These are phyloP conservation scores for Prototheca wickerhamii DNA, from an alignment of 163 green algal genomes.

Conservation along the genomic window DNA sequence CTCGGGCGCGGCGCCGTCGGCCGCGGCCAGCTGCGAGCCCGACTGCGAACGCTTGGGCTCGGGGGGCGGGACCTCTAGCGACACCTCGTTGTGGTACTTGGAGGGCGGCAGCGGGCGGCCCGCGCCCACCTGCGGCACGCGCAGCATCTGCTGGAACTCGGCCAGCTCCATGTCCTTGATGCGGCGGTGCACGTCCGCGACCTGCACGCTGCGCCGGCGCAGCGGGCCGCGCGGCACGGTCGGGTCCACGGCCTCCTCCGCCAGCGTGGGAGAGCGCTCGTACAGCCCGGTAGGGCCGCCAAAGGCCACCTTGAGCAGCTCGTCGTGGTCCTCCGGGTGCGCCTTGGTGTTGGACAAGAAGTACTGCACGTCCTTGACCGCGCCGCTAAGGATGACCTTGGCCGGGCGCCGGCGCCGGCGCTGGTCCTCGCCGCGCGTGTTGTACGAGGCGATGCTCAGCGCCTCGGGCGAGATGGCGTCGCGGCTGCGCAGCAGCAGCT, in stretches of 20 bases:
- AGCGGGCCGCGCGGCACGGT: not conserved
- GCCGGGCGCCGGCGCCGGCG: not conserved
- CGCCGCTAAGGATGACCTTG: not conserved
- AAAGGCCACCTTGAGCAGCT: conserved; percentile 6
- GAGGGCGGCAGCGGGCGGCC: not conserved
- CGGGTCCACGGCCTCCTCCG: not conserved
- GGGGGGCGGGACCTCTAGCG: not conserved
- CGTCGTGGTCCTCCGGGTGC: conserved; percentile 7
- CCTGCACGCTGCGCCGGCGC: conserved; percentile 16
- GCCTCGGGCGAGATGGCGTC: conserved; percentile 25
- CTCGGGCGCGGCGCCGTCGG: not conserved
- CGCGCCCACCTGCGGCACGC: not conserved
- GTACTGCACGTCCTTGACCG: conserved; percentile 7
- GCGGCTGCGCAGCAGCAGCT: conserved; percentile 29
- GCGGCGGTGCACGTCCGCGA: conserved; percentile 32
- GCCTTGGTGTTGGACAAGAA: conserved; percentile 1
- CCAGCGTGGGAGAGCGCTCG: not conserved
- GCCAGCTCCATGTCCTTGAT: conserved; percentile 26
- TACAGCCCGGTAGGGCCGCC: not conserved
- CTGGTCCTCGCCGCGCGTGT: conserved; percentile 11
- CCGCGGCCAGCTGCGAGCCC: not conserved
- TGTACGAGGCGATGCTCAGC: conserved; percentile 36
- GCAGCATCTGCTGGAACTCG: conserved; percentile 18
- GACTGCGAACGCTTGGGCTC: not conserved
- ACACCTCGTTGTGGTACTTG: not conserved